These are phyloP conservation scores for Echium plantagineum DNA, from an alignment of 257 asterid species.

Conservation along the genomic window DNA sequence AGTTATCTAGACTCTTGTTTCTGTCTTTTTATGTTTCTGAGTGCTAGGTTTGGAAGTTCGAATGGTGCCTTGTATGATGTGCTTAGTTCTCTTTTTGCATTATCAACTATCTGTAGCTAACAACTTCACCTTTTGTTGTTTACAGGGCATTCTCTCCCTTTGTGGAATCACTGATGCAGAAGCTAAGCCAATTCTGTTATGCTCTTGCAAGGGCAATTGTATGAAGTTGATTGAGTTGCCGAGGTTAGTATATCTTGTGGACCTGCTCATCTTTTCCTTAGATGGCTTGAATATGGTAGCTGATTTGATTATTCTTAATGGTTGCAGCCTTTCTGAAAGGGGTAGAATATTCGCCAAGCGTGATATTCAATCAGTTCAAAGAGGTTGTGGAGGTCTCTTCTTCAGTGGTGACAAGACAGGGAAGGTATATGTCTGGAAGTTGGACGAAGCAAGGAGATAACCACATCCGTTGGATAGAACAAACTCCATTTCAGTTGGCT, in stretches of 20 bases:
- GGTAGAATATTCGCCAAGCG: constrained; percentile 35
- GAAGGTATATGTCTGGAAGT: constrained; percentile 36
- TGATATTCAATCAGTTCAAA: constrained; percentile 16
- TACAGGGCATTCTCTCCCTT: constrained; percentile 31
- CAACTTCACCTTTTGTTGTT: not conserved
- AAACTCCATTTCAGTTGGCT: no score
- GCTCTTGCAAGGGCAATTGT: constrained; percentile 29
- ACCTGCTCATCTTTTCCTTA: no score
- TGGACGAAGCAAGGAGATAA: constrained; percentile 8
- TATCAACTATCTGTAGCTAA: no score
- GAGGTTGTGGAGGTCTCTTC: constrained; percentile 26
- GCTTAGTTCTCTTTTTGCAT: not conserved
- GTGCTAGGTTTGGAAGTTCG: not conserved
- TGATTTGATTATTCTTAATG: not conserved
- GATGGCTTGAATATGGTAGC: not conserved
- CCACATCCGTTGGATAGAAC: no score
- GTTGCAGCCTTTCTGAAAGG: constrained; percentile 35
- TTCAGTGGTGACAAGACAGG: constrained; percentile 51
- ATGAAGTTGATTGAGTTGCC: constrained; percentile 43
- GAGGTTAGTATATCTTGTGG: constrained; percentile 21
- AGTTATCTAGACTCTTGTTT: constrained; percentile 3
- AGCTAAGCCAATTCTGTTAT: constrained; percentile 30
- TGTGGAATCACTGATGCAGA: constrained; percentile 32
- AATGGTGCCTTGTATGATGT: not conserved
- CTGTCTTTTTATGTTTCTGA: no score